These are phyloP conservation scores for Xylariomycetidae sp. DNA, from an alignment of 2,329 filamentous ascomycete genomes.

Conservation along the genomic window DNA sequence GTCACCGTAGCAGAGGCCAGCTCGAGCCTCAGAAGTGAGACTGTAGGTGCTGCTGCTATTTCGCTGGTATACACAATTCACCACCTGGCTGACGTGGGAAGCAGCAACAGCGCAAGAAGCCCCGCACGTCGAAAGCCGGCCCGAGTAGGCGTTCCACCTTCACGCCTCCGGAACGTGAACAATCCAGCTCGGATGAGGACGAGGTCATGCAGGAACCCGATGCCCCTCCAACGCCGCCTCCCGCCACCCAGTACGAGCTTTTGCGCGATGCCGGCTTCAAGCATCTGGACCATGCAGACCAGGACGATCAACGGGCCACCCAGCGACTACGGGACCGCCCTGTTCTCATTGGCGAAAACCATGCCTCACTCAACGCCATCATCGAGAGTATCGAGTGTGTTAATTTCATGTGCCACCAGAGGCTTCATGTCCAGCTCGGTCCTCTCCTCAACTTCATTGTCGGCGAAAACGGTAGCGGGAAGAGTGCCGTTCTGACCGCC, in stretches of 20 bases:
- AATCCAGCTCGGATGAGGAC: slow-evolving; percentile 24
- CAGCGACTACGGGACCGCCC: slow-evolving; percentile 52
- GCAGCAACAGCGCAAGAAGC: slow-evolving; percentile 31
- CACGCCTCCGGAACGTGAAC: slow-evolving; percentile 15
- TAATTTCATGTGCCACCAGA: slow-evolving; percentile 95
- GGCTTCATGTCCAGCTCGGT: slow-evolving; percentile 76
- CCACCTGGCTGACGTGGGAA: slow-evolving; percentile 4
- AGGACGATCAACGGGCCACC: slow-evolving; percentile 58
- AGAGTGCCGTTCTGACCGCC: slow-evolving; percentile 90
- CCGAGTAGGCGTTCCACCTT: slow-evolving; percentile 9
- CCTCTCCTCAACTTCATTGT: slow-evolving; percentile 98
- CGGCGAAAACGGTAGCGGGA: slow-evolving; percentile 94
- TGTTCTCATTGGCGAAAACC: slow-evolving; percentile 56
- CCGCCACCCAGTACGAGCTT: slow-evolving; percentile 56
- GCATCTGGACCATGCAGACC: slow-evolving; percentile 49
- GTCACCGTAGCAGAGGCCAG: slow-evolving; percentile 32
- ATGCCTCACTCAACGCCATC: slow-evolving; percentile 75
- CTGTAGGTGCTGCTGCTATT: slow-evolving; percentile 32
- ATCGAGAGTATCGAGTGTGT: slow-evolving; percentile 80
- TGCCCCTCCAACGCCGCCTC: slow-evolving; percentile 28
- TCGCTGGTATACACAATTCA: no score
- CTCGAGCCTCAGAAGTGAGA: slow-evolving; percentile 32
- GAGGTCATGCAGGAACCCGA: slow-evolving; percentile 22
- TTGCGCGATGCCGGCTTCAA: slow-evolving; percentile 54
- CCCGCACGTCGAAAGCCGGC: slow-evolving; percentile 27